phyloP scores from a whole-genome alignment of 441 rosid species.

The Brassica balearica region DNA sequence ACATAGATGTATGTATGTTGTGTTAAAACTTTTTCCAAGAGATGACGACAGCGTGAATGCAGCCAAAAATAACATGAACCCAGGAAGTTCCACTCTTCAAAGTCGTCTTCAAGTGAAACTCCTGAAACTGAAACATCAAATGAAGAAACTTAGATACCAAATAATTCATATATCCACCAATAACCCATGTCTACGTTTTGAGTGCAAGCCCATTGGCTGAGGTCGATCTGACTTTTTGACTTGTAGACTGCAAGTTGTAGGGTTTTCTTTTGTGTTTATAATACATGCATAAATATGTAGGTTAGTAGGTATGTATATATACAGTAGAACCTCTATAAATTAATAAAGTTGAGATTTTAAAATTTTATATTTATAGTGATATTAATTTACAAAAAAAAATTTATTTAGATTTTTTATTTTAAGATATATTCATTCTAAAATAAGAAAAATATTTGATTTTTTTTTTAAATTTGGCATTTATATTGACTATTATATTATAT shows the following conservation, averaged over 20 bases:
- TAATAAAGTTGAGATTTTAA: too few species aligned
- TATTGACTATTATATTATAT: too few species aligned
- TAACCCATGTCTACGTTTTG: slow-evolving; percentile 30
- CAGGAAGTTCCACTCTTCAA: slow-evolving; percentile 33
- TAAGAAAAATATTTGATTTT: too few species aligned
- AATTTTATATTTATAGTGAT: too few species aligned
- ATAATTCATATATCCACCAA: slow-evolving; percentile 32
- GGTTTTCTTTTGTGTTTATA: slow-evolving; percentile 20
- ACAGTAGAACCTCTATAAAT: too few species aligned
- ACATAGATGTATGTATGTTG: slow-evolving; percentile 1
- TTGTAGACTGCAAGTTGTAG: slow-evolving; percentile 31
- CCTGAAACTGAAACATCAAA: slow-evolving; percentile 35
- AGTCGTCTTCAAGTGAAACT: slow-evolving; percentile 44
- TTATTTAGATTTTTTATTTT: too few species aligned
- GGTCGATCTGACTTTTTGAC: slow-evolving; percentile 33
- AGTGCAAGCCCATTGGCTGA: slow-evolving; percentile 41
- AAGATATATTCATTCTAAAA: too few species aligned
- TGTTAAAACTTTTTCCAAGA: slow-evolving; percentile 10
- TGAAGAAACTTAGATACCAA: slow-evolving; percentile 23
- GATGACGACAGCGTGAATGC: slow-evolving; percentile 33
- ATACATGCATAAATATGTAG: not conserved
- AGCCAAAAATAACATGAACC: slow-evolving; percentile 36
- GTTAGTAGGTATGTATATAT: too few species aligned
- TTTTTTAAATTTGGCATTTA: too few species aligned
- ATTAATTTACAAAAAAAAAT: too few species aligned